A percentile compares a stretch with the other conserved stretches of the same genome.
Evolutionary conservation across 1,139 yeast genomes (phyloP).

Genomic region (Geotrichum siamense): DNA sequence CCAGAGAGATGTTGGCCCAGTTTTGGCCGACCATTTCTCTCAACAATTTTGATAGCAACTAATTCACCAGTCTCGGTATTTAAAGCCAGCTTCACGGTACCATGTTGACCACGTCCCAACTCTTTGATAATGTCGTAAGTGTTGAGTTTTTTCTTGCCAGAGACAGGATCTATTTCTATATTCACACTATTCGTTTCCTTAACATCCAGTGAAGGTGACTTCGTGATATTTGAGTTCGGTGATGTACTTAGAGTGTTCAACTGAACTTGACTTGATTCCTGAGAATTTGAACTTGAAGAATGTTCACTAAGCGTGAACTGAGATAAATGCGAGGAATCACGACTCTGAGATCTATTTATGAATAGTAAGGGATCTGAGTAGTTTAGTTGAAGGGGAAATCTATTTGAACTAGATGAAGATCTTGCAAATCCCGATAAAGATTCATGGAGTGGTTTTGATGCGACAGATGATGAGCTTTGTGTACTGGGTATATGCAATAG

Average conservation of each 20-base stretch:
- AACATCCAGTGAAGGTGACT: conserved; percentile 43
- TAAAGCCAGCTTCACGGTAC: conserved; percentile 86
- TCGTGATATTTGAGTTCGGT: background rate
- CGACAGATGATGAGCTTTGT: background rate
- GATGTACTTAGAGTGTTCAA: background rate
- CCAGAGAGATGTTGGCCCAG: conserved; percentile 43
- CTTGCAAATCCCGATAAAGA: background rate
- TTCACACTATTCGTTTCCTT: conserved; percentile 79
- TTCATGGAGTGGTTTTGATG: background rate
- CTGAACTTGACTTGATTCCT: conserved; percentile 2
- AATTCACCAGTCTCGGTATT: conserved; percentile 61
- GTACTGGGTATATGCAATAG: background rate
- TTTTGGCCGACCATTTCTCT: conserved; percentile 60
- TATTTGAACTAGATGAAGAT: background rate
- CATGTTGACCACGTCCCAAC: conserved; percentile 94
- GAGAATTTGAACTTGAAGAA: conserved; percentile 1
- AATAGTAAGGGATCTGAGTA: background rate
- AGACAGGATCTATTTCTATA: conserved; percentile 83
- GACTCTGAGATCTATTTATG: background rate
- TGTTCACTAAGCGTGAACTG: background rate
- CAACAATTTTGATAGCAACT: conserved; percentile 91
- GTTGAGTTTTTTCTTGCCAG: conserved; percentile 75
- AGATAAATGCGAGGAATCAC: background rate
- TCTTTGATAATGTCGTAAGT: conserved; percentile 84
- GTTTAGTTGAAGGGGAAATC: conserved; percentile 6